A percentile compares a stretch with the other conserved stretches of the same genome.
phyloP scores from a whole-genome alignment of 202 grass and related monocot genomes.

The Saccharum hybrid region DNA sequence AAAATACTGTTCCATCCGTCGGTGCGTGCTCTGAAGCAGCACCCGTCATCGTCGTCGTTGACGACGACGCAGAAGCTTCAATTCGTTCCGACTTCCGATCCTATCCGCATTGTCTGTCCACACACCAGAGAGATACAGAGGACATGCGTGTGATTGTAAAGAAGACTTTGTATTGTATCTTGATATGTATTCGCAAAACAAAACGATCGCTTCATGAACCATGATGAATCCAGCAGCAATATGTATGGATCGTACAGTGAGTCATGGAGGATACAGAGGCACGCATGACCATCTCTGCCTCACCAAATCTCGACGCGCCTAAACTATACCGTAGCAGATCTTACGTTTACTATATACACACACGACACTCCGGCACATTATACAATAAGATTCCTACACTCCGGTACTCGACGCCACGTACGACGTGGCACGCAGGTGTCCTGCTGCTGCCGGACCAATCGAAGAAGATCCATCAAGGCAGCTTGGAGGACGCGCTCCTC shows the following conservation, averaged over 20 bases:
- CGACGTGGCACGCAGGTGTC: constrained; percentile 25
- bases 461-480: constrained; percentile 6
- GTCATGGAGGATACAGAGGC: neutral
- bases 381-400: neutral
- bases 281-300: neutral
- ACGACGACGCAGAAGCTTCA: neutral
- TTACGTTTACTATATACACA: neutral
- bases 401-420: neutral
- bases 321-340: neutral
- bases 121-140: neutral
- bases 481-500: constrained; percentile 60
- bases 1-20: neutral
- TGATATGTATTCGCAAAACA: neutral
- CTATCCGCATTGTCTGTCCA: neutral
- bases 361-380: too few species aligned
- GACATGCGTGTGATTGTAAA: neutral
- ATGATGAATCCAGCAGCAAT: neutral
- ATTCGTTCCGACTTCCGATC: neutral
- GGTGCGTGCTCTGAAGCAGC: neutral
- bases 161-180: neutral
- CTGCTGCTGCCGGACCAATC: neutral
- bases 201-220: neutral
- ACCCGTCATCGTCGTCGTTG: neutral
- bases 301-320: neutral
- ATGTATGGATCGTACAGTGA: neutral